Conservation (phyloP, 2,329 filamentous ascomycete species). For the Boeremia exigua region DNA sequence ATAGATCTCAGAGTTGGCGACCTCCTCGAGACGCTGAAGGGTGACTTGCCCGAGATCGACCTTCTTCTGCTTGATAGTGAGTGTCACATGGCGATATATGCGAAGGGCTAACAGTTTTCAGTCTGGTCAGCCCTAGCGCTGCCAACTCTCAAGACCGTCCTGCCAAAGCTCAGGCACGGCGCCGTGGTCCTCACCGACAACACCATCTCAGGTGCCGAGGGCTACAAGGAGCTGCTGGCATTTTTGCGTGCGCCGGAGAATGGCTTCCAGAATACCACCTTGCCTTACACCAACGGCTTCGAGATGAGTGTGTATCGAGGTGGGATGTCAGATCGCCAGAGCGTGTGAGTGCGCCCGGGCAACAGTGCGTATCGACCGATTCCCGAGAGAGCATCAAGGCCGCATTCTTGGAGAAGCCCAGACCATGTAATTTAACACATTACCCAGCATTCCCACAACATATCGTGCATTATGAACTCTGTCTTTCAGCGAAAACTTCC, state of each 20-base stretch:
- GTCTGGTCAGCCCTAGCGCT: constrained; percentile 64
- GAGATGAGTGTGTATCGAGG: constrained; percentile 46
- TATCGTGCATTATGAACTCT: no score
- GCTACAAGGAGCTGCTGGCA: constrained; percentile 57
- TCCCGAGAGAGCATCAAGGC: neutral
- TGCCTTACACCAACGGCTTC: constrained; percentile 59
- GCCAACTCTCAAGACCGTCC: constrained; percentile 57
- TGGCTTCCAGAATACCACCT: constrained; percentile 58
- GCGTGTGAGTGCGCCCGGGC: neutral
- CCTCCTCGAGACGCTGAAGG: constrained; percentile 62
- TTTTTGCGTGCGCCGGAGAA: constrained; percentile 56
- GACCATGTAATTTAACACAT: neutral
- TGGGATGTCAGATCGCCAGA: no score
- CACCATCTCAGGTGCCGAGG: constrained; percentile 44
- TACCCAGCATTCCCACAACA: neutral
- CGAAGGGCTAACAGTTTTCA: constrained; percentile 29
- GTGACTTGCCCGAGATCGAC: constrained; percentile 59
- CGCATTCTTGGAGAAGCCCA: constrained; percentile 6
- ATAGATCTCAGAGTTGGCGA: constrained; percentile 51
- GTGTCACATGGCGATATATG: constrained; percentile 32
- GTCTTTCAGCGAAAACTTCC: no score
- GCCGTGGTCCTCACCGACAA: constrained; percentile 61
- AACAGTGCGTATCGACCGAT: neutral
- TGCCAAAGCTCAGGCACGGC: constrained; percentile 54
- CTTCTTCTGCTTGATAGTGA: constrained; percentile 67